phyloP scores from a whole-genome alignment of 2,329 filamentous ascomycete genomes.

The Magnaporthales sp. region DNA sequence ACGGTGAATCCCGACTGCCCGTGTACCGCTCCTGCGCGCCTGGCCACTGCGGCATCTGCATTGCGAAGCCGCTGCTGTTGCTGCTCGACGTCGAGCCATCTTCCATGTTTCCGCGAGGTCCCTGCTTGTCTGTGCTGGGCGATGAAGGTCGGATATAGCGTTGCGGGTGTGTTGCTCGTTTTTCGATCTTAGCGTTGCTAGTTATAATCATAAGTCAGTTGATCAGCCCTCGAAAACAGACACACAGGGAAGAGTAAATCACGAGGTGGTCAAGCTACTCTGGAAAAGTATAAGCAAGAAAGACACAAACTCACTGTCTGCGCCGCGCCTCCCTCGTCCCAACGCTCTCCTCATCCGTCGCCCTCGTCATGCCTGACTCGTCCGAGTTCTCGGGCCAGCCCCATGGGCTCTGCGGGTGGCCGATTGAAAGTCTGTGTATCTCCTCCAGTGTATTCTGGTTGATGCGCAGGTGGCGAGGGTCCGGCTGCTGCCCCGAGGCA shows the following conservation, averaged over 20 bases:
- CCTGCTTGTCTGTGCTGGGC: not conserved
- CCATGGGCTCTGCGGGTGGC: not conserved
- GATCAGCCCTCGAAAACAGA: not conserved
- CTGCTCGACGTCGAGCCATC: not conserved
- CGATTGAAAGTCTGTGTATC: not conserved
- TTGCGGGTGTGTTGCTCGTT: not conserved
- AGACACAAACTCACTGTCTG: not conserved
- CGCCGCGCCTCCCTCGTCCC: not conserved
- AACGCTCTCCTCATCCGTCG: not conserved
- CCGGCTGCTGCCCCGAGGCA: not conserved
- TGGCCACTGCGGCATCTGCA: not conserved
- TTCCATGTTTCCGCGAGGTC: not conserved
- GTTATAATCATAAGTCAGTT: too few species aligned
- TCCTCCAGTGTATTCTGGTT: not conserved
- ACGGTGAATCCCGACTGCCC: not conserved
- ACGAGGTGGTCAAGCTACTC: too few species aligned
- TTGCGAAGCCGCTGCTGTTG: not conserved
- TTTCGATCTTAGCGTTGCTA: not conserved
- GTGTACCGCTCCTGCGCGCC: not conserved
- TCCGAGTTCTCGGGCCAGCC: constrained; percentile 5
- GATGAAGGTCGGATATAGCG: not conserved
- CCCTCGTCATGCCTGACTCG: not conserved
- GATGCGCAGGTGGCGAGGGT: not conserved
- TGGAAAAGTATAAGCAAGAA: not conserved
- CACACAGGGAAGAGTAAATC: too few species aligned